Evolutionary conservation across 305 asterid species (phyloP), one percentile per base, ranked within the genome.

Genomic region (Stenogyne calaminthoides): DNA sequence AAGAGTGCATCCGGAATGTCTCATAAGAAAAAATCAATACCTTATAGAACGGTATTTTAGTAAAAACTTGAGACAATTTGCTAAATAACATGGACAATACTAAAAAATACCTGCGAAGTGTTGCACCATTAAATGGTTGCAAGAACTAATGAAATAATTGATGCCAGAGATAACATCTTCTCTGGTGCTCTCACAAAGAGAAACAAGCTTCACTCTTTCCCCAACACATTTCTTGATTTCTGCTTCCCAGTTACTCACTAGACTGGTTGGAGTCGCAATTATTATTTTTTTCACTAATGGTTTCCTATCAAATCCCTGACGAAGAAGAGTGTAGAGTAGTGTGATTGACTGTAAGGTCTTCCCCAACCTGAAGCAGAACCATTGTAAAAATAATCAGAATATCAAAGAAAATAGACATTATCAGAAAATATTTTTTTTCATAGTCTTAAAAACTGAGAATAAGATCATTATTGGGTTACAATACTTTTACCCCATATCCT

Each of bases 201-300:
- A 96, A 80, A 95, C 86, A 80, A 95, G 94, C 82, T 90, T 88
- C 76, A 95, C 91, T 86, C 97, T 85, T 82, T 88, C 97, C 77
- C 98, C 99, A 71, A 89, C 87, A 97, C 99, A 95, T 84, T 95
- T 95, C 83, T 79, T 81, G 82, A 95, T 89, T 84, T 95, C 99
- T 78, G 94, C 96, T 83, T 95, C 99, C 99, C 99, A 95, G 71
- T 95, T 95, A 77, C 96, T 91, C 64, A 95, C 99, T 0, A 92
- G 90, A 84, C 99, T 95, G 75, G 99, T 95, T 29, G 99, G 99
- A 69, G 99, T 95, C 78, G 88, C 98, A 67, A 52, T 74, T 67
- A n/a, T n/a, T n/a, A n/a, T n/a, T n/a, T n/a, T n/a, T n/a, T n/a
- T n/a, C n/a, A n/a, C n/a, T n/a, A n/a, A n/a, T n/a, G n/a, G n/a